A percentile compares a stretch with the other conserved stretches of the same genome.
Conservation (phyloP, 164 flowering plant species). For the Kingdonia uniflora region DNA sequence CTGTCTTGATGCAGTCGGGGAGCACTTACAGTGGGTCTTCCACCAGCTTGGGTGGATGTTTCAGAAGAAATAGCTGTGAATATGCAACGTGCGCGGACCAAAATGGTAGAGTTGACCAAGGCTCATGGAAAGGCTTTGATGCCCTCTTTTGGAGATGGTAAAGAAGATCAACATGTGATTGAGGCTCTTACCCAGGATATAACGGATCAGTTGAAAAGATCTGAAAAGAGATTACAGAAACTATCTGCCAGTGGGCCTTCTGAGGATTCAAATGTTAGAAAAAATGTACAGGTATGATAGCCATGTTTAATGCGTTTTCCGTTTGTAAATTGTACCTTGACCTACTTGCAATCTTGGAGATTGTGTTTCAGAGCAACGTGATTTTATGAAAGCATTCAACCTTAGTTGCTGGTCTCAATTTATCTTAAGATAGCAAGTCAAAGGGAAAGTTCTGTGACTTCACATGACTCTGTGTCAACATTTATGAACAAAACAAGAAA, state of each 20-base stretch:
- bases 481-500: too few species aligned
- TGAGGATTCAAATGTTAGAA: conserved; percentile 83
- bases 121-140: conserved; percentile 90
- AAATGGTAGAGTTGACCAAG: conserved; percentile 75
- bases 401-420: too few species aligned
- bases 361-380: too few species aligned
- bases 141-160: conserved; percentile 93
- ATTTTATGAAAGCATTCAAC: too few species aligned
- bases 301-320: not conserved
- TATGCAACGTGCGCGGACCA: conserved; percentile 59
- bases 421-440: too few species aligned
- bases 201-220: conserved; percentile 60
- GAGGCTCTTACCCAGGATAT: conserved; percentile 84
- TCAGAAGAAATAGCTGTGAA: conserved; percentile 80
- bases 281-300: conserved; percentile 77
- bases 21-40: conserved; percentile 72
- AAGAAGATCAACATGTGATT: conserved; percentile 69
- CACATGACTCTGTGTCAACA: too few species aligned
- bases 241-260: conserved; percentile 70
- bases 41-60: conserved; percentile 98
- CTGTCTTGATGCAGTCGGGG: conserved; percentile 37
- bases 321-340: not conserved
- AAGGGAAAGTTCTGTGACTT: too few species aligned
- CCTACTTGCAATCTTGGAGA: not conserved
- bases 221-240: conserved; percentile 65